Evolutionary conservation across 208 protist species (phyloP), one percentile per base, ranked within the genome.

Genomic region (Trypanosoma scelopori): DNA sequence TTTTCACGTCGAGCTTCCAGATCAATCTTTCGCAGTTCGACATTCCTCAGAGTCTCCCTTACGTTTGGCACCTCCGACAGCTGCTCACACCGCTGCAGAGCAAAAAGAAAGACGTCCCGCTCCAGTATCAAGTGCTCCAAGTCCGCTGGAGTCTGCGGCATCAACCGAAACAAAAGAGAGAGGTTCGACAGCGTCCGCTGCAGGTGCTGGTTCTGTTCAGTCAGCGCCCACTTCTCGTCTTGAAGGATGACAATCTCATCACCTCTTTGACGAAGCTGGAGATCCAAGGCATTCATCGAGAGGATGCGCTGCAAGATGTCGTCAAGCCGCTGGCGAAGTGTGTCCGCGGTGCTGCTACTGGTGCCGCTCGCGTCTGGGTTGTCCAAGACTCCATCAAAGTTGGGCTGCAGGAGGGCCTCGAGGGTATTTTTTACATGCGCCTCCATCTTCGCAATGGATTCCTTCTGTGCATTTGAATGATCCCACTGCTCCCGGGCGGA

Each of bases 51-150:
- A 28, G 46, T 49, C 22, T 68, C 51, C 62, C 16, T 32, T 30
- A 42, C 45, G 30, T 61, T 42, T 27, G 53, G 53, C 5, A 69
- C 55, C 28, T 61, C 55, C 1, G 7, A 39, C 1, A 48, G 41
- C 39, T 20, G 15, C 27, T 64, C 56, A 23, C 56, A 65, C 20
- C 48, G 66, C 41, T 28, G 51, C 49, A 72, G 28, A 6, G n/a
- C 57, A 11, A 43, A 27, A n/a, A 47, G 41, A 11, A 65, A 49
- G 35, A 55, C 30, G 23, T 72, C 66, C 11, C 57, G 58, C 41
- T 72, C 51, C 37, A 72, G 5, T 1, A 63, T 18, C 27, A 57
- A 46, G 25, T 55, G 20, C 66, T 72, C 66, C 28, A 63, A 20
- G 16, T 66, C 48, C 6, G 37, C 43, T 3, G 45, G 45, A n/a